Evolutionary conservation across 2,329 filamentous ascomycete genomes (phyloP), one percentile per base, ranked within the genome.

Genomic region (Hypoxylon sp.): DNA sequence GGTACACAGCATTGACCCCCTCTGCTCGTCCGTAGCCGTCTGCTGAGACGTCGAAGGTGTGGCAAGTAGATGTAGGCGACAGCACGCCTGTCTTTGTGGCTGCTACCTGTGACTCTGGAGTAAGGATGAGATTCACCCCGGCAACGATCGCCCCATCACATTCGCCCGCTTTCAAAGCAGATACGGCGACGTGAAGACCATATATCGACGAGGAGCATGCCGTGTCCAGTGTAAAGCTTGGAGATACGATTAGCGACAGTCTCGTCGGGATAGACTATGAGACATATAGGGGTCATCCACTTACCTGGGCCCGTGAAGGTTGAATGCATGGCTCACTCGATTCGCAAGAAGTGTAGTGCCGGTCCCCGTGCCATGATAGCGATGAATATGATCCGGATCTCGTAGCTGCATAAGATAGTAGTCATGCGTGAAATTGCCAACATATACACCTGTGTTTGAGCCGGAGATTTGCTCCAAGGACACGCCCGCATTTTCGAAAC

Each of bases 1-100:
- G 51, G 0, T 84, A 72, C 0, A 86, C 54, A 0, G 76, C 73
- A 2, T 76, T 79, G 4, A 83, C 68, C 0, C 81, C 84, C 32
- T 87, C 85, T 0, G 80, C 84, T 0, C 84, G 77, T 2, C 76
- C 82, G 62, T 85, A 87, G 0, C 84, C 84, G 68, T 85, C 75
- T 0, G 82, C 84, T 1, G 73, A 71, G 0, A 64, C 71, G 59
- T 82, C 80, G 69, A 79, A 83, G 50, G 79, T 80, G 4, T 73
- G 74, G 53, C 75, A 78, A 1, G 72, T 72, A 0, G 75, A 75
- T 0, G 72, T 76, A 0, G 77, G 71, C 0, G 78, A 79, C 1
- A 82, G 69, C 56, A 81, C 75, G 4, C 72, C 72, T 1, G 43
- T 44, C 37, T 73, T 73, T 15, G 47, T 47, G 0, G 67, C 52